Conservation (phyloP, 139 green algal species). For the Picochlorum sp. region DNA sequence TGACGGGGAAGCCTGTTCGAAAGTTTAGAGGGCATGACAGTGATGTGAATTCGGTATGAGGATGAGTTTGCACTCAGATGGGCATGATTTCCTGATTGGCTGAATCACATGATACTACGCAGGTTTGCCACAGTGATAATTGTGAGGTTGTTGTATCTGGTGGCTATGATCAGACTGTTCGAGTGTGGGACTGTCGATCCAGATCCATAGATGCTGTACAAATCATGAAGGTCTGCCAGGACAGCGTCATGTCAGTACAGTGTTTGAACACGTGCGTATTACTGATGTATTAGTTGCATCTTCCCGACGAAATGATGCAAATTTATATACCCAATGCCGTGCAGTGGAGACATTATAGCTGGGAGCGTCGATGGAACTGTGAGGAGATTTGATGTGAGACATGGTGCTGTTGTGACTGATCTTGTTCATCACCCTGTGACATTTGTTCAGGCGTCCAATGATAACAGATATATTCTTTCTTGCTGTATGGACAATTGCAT, state of each 20-base stretch:
- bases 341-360: conserved; percentile 55
- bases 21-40: conserved; percentile 84
- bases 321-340: not conserved
- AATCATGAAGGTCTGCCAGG: conserved; percentile 67
- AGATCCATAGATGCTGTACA: conserved; percentile 70
- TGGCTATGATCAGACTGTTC: conserved; percentile 81
- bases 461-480: conserved; percentile 51
- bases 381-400: conserved; percentile 76
- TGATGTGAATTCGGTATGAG: conserved; percentile 59
- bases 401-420: conserved; percentile 63
- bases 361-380: conserved; percentile 80
- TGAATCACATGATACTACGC: conserved; percentile 14
- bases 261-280: not conserved
- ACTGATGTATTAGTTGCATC: not conserved
- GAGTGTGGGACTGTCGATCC: conserved; percentile 84
- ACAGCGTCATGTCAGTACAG: conserved; percentile 77
- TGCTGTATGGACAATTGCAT: conserved; percentile 66
- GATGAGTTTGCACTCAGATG: not conserved
- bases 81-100: not conserved
- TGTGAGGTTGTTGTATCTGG: conserved; percentile 70
- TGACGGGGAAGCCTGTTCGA: conserved; percentile 64
- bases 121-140: conserved; percentile 39
- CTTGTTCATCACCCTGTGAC: conserved; percentile 63
- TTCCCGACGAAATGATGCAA: too few relatives aligned
- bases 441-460: conserved; percentile 30